Evolutionary conservation across 1,284 basidiomycete genomes (phyloP).

Genomic region (Melampsora larici-populina): DNA sequence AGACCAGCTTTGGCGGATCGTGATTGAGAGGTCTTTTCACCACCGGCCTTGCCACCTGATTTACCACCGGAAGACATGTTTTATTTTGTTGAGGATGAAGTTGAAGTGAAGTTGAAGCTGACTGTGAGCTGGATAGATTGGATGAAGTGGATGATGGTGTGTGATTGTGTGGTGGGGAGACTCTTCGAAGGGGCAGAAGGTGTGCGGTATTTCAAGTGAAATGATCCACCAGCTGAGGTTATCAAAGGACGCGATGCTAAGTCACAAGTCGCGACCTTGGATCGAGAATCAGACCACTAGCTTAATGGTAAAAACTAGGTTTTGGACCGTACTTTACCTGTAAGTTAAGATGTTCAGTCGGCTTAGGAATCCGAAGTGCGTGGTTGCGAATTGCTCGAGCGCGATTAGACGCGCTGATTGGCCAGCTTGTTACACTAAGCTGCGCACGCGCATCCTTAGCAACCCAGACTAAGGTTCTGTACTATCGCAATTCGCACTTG

Average conservation of each 20-base stretch:
- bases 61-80: slow-evolving; percentile 55
- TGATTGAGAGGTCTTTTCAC: slow-evolving; percentile 59
- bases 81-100: background rate
- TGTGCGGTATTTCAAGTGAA: background rate
- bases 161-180: background rate
- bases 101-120: too few species aligned
- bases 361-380: background rate
- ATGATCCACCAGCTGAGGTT: too few species aligned
- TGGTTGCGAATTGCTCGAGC: background rate
- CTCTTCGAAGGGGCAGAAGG: background rate
- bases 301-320: too few species aligned
- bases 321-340: too few species aligned
- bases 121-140: background rate
- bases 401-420: slow-evolving; percentile 3
- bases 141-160: background rate
- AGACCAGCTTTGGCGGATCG: slow-evolving; percentile 79
- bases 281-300: too few species aligned
- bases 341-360: background rate
- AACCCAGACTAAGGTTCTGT: background rate
- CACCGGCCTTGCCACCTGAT: slow-evolving; percentile 56
- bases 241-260: too few species aligned
- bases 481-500: background rate
- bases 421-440: background rate
- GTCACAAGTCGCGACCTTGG: too few species aligned
- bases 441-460: background rate